These are phyloP conservation scores for Chaetomium cochliodes DNA, from an alignment of 495 filamentous ascomycete species.

Conservation along the genomic window DNA sequence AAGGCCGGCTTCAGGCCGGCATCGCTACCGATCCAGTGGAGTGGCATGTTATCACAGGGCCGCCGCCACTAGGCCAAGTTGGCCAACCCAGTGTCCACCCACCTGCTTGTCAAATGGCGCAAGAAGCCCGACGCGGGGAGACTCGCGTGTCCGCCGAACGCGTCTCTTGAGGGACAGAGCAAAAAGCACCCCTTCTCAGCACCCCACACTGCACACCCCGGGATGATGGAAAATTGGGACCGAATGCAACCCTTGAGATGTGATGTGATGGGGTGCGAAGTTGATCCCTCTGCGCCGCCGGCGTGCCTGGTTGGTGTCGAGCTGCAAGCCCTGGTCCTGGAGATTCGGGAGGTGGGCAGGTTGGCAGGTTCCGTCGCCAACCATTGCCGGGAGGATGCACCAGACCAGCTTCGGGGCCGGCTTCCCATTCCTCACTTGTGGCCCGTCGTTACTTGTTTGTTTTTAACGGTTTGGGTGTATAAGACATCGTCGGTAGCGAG, in stretches of 20 bases:
- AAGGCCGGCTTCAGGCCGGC: neutral
- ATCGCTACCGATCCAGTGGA: neutral
- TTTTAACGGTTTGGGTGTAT: too few relatives aligned
- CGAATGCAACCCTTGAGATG: conserved; percentile 23
- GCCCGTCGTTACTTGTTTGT: too few relatives aligned
- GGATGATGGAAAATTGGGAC: conserved; percentile 9
- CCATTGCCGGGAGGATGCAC: conserved; percentile 11
- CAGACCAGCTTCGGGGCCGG: too few relatives aligned
- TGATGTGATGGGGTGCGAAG: conserved; percentile 22
- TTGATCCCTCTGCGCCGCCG: conserved; percentile 15
- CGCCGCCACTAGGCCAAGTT: neutral
- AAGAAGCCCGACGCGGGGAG: conserved; percentile 6
- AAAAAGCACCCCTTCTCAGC: neutral
- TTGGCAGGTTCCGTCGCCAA: too few relatives aligned
- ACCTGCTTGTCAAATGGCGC: neutral
- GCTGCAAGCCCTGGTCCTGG: conserved; percentile 12
- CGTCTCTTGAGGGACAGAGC: conserved; percentile 2
- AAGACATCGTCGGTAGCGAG: too few relatives aligned
- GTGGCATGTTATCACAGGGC: neutral
- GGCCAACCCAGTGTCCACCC: neutral
- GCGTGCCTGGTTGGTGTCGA: conserved; percentile 14
- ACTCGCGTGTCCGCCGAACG: neutral
- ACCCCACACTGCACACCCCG: conserved; percentile 5
- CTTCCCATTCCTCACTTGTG: too few relatives aligned
- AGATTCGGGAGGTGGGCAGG: neutral